A percentile compares a stretch with the other conserved stretches of the same genome.
Evolutionary conservation across 2,329 filamentous ascomycete species (phyloP).

Genomic region (Apiospora saccharicola): DNA sequence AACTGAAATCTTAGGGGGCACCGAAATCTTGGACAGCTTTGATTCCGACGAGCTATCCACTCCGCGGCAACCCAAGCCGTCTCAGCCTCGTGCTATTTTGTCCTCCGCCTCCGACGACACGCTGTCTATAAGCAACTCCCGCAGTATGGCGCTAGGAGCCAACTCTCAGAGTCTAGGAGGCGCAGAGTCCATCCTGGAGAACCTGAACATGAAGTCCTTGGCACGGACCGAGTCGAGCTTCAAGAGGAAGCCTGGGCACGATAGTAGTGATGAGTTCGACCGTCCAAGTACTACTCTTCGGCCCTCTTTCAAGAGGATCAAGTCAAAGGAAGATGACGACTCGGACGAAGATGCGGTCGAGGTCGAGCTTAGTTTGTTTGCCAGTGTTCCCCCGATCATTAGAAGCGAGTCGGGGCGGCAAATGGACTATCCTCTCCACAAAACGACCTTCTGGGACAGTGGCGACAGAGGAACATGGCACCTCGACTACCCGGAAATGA

Average conservation of each 20-base stretch:
- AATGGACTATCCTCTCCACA: slow-evolving; percentile 64
- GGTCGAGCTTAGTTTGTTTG: slow-evolving; percentile 53
- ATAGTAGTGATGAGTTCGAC: slow-evolving; percentile 61
- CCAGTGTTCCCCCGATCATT: slow-evolving; percentile 56
- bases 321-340: slow-evolving; percentile 54
- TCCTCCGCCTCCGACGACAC: slow-evolving; percentile 25
- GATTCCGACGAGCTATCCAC: slow-evolving; percentile 54
- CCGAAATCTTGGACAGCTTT: slow-evolving; percentile 55
- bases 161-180: slow-evolving; percentile 63
- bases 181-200: slow-evolving; percentile 53
- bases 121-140: slow-evolving; percentile 35
- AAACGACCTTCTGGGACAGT: slow-evolving; percentile 64
- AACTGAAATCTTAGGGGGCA: slow-evolving; percentile 46
- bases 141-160: slow-evolving; percentile 39
- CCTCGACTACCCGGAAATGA: slow-evolving; percentile 70
- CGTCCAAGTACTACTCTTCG: slow-evolving; percentile 43
- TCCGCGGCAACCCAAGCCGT: slow-evolving; percentile 38
- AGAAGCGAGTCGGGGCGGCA: slow-evolving; percentile 61
- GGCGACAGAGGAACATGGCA: slow-evolving; percentile 65
- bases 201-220: slow-evolving; percentile 52
- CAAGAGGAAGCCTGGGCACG: slow-evolving; percentile 62
- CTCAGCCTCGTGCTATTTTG: slow-evolving; percentile 30
- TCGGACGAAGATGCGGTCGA: slow-evolving; percentile 39
- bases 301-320: slow-evolving; percentile 63
- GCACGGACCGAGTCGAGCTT: slow-evolving; percentile 35